Conservation (phyloP, 1,139 yeast genomes). For the Scheffersomyces cryptocercus region DNA sequence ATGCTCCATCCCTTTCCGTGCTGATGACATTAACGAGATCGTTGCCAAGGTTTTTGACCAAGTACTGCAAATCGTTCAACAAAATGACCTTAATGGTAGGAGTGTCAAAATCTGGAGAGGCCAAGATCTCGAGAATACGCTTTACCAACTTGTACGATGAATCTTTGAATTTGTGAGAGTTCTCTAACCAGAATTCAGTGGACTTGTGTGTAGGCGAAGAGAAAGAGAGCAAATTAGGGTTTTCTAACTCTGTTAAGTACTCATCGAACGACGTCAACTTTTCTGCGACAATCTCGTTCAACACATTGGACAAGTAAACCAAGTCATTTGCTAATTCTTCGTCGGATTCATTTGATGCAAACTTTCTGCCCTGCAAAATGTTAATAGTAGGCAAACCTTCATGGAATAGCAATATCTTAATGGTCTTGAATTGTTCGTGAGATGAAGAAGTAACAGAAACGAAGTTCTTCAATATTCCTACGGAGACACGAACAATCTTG, state of each 20-base stretch:
- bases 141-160: constrained; percentile 73
- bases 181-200: constrained; percentile 87
- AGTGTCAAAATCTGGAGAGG: constrained; percentile 19
- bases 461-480: constrained; percentile 70
- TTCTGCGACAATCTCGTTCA: constrained; percentile 68
- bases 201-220: constrained; percentile 87
- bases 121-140: constrained; percentile 43
- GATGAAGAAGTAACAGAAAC: constrained; percentile 34
- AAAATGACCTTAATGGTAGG: constrained; percentile 38
- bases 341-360: constrained; percentile 70
- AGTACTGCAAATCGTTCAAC: constrained; percentile 55
- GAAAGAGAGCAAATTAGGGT: constrained; percentile 79
- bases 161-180: constrained; percentile 73
- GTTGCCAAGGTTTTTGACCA: constrained; percentile 44
- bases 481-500: constrained; percentile 80
- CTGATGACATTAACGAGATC: constrained; percentile 77
- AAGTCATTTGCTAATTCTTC: constrained; percentile 85
- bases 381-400: constrained; percentile 72
- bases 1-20: constrained; percentile 55
- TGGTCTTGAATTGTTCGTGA: constrained; percentile 46
- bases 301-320: constrained; percentile 51
- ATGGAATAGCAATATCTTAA: constrained; percentile 73
- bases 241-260: constrained; percentile 79
- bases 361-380: constrained; percentile 79
- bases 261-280: constrained; percentile 91